Percentiles rank a stretch among this genome's conserved stretches.
Evolutionary conservation across 163 green algal species (phyloP).

Genomic region (Scenedesmus sp.): DNA sequence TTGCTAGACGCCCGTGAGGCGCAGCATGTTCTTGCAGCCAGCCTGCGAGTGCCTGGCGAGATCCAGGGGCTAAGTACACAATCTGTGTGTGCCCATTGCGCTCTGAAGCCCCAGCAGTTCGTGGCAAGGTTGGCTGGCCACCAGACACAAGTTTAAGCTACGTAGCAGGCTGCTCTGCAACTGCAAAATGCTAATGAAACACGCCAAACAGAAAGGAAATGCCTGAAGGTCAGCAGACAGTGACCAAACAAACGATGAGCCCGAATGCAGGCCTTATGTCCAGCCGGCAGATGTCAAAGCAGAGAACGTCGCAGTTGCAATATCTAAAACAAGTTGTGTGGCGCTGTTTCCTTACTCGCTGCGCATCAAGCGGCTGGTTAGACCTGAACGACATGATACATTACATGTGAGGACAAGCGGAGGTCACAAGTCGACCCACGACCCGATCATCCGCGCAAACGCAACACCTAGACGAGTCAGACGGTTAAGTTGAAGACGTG

Average conservation of each 20-base stretch:
- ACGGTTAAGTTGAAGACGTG: no score
- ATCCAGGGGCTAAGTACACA: neutral
- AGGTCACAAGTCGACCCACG: no score
- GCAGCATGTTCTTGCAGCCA: slow-evolving; percentile 12
- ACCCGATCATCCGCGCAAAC: neutral
- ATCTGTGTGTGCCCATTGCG: neutral
- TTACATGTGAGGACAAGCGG: neutral
- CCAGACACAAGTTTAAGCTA: neutral
- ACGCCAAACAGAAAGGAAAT: neutral
- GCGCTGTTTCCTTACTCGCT: neutral
- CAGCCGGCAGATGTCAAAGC: neutral
- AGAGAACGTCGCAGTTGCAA: neutral
- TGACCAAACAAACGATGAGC: neutral
- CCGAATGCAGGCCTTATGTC: neutral
- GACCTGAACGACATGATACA: neutral
- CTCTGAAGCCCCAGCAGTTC: neutral
- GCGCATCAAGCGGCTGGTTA: neutral
- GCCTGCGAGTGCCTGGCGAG: neutral
- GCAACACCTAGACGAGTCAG: no score
- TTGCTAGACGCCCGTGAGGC: neutral
- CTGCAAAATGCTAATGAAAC: neutral
- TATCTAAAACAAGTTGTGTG: neutral
- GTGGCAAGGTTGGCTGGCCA: neutral
- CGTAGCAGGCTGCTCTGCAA: neutral
- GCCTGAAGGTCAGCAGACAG: neutral